These are phyloP conservation scores for Exutisphaerella laricina DNA, from an alignment of 2,329 filamentous ascomycete genomes.

Conservation along the genomic window DNA sequence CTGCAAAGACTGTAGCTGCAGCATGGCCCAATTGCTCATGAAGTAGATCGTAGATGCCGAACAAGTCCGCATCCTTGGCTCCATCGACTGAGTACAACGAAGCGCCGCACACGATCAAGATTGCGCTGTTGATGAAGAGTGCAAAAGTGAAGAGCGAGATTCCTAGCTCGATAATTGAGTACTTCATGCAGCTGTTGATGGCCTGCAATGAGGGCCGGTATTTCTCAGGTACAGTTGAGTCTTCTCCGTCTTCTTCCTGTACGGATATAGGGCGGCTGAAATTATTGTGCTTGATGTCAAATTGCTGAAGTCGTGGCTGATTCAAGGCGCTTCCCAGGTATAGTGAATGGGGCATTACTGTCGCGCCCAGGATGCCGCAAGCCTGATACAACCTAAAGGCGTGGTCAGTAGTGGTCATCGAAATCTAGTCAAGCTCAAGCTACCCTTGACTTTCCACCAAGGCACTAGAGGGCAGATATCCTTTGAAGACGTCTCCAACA, in stretches of 20 bases:
- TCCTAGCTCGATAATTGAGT: slow-evolving; percentile 37
- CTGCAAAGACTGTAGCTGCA: slow-evolving; percentile 76
- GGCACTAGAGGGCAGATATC: slow-evolving; percentile 58
- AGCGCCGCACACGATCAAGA: slow-evolving; percentile 57
- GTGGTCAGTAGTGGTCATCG: slow-evolving; percentile 17
- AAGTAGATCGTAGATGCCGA: slow-evolving; percentile 72
- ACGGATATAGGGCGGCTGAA: slow-evolving; percentile 30
- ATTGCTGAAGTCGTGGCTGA: slow-evolving; percentile 60
- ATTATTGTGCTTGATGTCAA: slow-evolving; percentile 54
- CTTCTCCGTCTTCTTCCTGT: slow-evolving; percentile 23
- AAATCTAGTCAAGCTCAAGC: slow-evolving; percentile 9
- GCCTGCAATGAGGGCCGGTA: slow-evolving; percentile 38
- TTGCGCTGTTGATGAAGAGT: slow-evolving; percentile 41
- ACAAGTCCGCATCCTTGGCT: slow-evolving; percentile 70
- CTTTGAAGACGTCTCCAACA: slow-evolving; percentile 56
- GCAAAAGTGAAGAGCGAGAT: slow-evolving; percentile 40
- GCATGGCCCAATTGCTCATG: slow-evolving; percentile 62
- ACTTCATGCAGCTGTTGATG: slow-evolving; percentile 37
- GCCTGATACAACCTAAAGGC: slow-evolving; percentile 54
- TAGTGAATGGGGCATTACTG: slow-evolving; percentile 65
- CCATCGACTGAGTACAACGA: slow-evolving; percentile 57
- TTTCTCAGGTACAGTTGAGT: slow-evolving; percentile 20
- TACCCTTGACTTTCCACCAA: slow-evolving; percentile 54
- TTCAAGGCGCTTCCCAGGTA: slow-evolving; percentile 66
- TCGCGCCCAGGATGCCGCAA: slow-evolving; percentile 71